Evolutionary conservation across 2,329 filamentous ascomycete genomes (phyloP), one percentile per base, ranked within the genome.

Genomic region (Acarospora socialis): DNA sequence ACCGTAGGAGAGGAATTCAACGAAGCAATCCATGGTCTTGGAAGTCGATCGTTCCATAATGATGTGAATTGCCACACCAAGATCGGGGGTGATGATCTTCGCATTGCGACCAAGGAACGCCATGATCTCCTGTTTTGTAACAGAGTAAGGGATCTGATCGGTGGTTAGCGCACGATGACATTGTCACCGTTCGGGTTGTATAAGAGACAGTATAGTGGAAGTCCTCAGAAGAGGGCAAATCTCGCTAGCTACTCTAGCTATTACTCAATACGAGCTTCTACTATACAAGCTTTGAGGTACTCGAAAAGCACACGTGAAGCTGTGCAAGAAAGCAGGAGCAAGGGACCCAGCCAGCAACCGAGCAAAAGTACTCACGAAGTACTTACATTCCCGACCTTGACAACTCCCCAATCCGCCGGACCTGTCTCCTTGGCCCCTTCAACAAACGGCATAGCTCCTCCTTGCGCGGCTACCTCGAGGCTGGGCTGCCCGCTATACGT

Each of bases 1-100:
- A 7, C 37, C 35, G 1, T 34, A 28, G 12, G 39, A 46, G n/a
- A 44, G 38, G 21, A 68, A 55, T 34, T 70, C 66, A 22, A 66
- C 54, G 40, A 56, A 70, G 37, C 56, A 63, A 32, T 68, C 64
- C 56, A 65, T 65, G 1, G 66, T 69, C 51, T 69, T 70, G 12
- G 61, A 64, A n/a, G 64, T 67, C 14, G 61, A 57, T 14, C 65
- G 62, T 39, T 70, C 66, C 65, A 70, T 69, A 35, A 69, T 63
- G 39, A 70, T 66, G 41, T 70, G 66, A n/a, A 68, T 53, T 1
- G 63, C 53, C 25, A 52, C 59, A 17, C 61, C 65, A 12, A 51
- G 39, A 4, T 50, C 43, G 4, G 51, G 41, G 4, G 47, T 42
- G 12, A 63, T 42, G 21, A 61, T 44, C 10, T 52, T 50, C 21